Percentiles rank a stretch among this genome's conserved stretches.
Conservation (phyloP, 2,329 filamentous ascomycete genomes). For the Trichophyton verrucosum region DNA sequence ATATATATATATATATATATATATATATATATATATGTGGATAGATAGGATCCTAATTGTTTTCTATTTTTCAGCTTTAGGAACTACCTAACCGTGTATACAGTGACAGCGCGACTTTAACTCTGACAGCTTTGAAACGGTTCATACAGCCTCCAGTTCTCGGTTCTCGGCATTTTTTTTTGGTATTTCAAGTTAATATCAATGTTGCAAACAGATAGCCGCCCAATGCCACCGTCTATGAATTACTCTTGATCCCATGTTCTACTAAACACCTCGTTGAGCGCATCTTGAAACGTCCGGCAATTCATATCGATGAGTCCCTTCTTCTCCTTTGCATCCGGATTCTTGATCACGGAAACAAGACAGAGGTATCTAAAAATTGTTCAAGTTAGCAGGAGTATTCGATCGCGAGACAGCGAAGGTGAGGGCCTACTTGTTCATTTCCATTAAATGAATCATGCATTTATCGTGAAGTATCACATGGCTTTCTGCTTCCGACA, state of each 20-base stretch:
- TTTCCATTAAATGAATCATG: constrained; percentile 54
- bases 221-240: background rate
- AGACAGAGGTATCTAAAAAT: constrained; percentile 46
- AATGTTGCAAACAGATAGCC: background rate
- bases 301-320: constrained; percentile 56
- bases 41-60: too few relatives aligned
- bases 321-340: constrained; percentile 52
- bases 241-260: constrained; percentile 27
- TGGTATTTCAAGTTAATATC: background rate
- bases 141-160: too few relatives aligned
- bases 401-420: background rate
- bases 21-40: too few relatives aligned
- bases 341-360: constrained; percentile 53
- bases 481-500: constrained; percentile 48
- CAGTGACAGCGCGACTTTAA: too few relatives aligned
- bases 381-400: constrained; percentile 13
- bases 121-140: too few relatives aligned
- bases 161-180: too few relatives aligned
- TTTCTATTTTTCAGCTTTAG: too few relatives aligned
- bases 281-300: constrained; percentile 49
- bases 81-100: too few relatives aligned
- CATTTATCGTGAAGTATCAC: constrained; percentile 50
- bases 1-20: too few relatives aligned
- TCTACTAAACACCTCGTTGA: constrained; percentile 49
- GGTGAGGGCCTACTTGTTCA: constrained; percentile 46